Evolutionary conservation across 225 moss, liverwort and hornwort genomes (phyloP).

Genomic region (Marchantia polymorpha): DNA sequence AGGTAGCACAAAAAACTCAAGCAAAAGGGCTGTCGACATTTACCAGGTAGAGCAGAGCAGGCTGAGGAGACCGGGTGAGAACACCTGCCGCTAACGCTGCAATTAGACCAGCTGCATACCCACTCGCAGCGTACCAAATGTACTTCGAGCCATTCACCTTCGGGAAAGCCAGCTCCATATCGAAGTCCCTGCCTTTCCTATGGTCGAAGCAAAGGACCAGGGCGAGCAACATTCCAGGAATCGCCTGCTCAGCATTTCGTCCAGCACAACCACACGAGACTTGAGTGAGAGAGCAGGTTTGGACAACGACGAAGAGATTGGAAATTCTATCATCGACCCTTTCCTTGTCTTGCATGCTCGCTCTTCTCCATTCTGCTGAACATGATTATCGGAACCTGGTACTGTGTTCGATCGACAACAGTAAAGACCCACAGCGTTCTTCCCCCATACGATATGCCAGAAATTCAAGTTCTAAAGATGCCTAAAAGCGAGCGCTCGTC

Average conservation of each 20-base stretch:
- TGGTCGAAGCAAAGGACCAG: slow-evolving; percentile 92
- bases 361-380: not conserved
- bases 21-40: not conserved
- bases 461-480: not conserved
- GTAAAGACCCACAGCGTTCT: not conserved
- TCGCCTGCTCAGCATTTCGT: slow-evolving; percentile 52
- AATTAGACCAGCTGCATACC: slow-evolving; percentile 72
- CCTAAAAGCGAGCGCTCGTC: not conserved
- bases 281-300: not conserved
- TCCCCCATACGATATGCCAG: not conserved
- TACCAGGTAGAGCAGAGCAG: slow-evolving; percentile 92
- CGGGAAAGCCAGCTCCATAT: slow-evolving; percentile 58
- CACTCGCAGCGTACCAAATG: slow-evolving; percentile 72
- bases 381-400: not conserved
- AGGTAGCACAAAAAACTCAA: not conserved
- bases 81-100: slow-evolving; percentile 87
- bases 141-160: slow-evolving; percentile 60
- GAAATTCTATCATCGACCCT: not conserved
- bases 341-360: not conserved
- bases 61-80: slow-evolving; percentile 72
- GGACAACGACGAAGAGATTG: not conserved
- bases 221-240: slow-evolving; percentile 91
- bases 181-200: slow-evolving; percentile 75
- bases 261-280: not conserved
- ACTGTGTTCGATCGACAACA: not conserved